Percentiles rank a stretch among this genome's conserved stretches.
Conservation (phyloP, 768 basidiomycete genomes). For the Tulasnella sp. region DNA sequence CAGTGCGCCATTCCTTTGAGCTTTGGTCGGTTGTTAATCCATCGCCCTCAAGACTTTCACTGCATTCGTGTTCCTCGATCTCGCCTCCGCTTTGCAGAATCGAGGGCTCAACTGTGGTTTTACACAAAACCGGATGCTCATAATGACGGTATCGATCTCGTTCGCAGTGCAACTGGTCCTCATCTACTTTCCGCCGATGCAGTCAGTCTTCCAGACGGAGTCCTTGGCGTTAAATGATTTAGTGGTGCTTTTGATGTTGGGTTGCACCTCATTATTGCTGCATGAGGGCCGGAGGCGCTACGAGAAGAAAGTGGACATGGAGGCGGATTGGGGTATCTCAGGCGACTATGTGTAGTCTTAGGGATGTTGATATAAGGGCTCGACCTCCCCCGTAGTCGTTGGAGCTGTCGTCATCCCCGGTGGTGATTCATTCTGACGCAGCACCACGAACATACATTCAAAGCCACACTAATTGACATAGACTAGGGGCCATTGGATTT, state of each 20-base stretch:
- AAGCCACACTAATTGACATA: too few relatives aligned
- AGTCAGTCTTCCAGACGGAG: slow-evolving; percentile 88
- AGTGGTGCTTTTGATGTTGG: slow-evolving; percentile 55
- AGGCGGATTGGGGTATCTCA: slow-evolving; percentile 22
- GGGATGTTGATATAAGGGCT: too few relatives aligned
- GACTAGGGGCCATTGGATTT: too few relatives aligned
- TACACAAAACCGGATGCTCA: slow-evolving; percentile 77
- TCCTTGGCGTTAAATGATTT: slow-evolving; percentile 61
- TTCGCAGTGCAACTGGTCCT: slow-evolving; percentile 73
- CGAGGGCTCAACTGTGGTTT: slow-evolving; percentile 81
- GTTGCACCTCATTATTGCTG: slow-evolving; percentile 46
- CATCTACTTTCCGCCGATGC: slow-evolving; percentile 85
- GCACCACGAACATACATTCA: too few relatives aligned
- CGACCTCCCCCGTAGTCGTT: too few relatives aligned
- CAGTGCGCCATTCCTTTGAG: not conserved
- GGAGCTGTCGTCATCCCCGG: too few relatives aligned
- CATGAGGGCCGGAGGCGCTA: slow-evolving; percentile 74
- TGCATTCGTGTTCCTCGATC: slow-evolving; percentile 92
- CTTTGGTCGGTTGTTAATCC: not conserved
- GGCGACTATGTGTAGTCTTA: slow-evolving; percentile 33
- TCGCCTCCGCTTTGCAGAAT: slow-evolving; percentile 89
- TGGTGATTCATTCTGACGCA: too few relatives aligned
- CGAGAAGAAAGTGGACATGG: slow-evolving; percentile 42
- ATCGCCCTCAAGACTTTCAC: slow-evolving; percentile 71
- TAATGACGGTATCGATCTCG: slow-evolving; percentile 78